phyloP scores from a whole-genome alignment of 345 rosid species.

The Cardamine resedifolia region DNA sequence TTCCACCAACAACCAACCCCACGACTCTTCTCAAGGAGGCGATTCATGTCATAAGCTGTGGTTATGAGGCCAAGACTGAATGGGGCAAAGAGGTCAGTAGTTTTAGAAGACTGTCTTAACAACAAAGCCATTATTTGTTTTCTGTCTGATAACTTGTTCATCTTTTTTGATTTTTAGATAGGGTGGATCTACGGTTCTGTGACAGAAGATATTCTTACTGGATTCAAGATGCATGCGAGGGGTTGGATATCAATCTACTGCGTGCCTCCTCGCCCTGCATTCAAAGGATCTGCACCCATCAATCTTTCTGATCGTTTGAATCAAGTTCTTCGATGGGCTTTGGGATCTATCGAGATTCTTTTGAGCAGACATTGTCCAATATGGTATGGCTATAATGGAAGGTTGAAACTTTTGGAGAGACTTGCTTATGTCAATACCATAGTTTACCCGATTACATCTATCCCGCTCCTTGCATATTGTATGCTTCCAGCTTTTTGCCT shows the following conservation, averaged over 20 bases:
- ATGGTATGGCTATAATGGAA: constrained; percentile 91
- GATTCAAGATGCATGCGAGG: constrained; percentile 98
- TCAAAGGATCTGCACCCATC: constrained; percentile 96
- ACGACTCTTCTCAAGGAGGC: constrained; percentile 90
- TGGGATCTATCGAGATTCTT: constrained; percentile 91
- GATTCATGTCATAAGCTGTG: constrained; percentile 97
- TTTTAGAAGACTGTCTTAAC: not conserved
- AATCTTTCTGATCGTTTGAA: constrained; percentile 96
- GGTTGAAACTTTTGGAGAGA: constrained; percentile 75
- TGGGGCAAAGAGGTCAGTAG: constrained; percentile 95
- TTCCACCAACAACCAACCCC: constrained; percentile 87
- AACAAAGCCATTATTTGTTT: not conserved
- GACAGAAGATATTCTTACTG: constrained; percentile 97
- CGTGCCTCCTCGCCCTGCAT: constrained; percentile 95
- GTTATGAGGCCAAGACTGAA: constrained; percentile 94
- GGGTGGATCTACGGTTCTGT: constrained; percentile 99
- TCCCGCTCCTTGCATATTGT: constrained; percentile 84
- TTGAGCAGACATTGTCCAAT: constrained; percentile 96
- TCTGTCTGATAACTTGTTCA: not conserved
- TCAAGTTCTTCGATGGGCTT: constrained; percentile 96
- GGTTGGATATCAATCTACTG: constrained; percentile 97
- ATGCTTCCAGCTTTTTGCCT: constrained; percentile 94
- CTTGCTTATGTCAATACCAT: constrained; percentile 87
- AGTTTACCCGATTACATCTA: constrained; percentile 85
- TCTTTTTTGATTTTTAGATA: constrained; percentile 43